Percentiles rank a stretch among this genome's conserved stretches.
These are phyloP conservation scores for Asterophora parasitica DNA, from an alignment of 768 basidiomycete species.

Conservation along the genomic window DNA sequence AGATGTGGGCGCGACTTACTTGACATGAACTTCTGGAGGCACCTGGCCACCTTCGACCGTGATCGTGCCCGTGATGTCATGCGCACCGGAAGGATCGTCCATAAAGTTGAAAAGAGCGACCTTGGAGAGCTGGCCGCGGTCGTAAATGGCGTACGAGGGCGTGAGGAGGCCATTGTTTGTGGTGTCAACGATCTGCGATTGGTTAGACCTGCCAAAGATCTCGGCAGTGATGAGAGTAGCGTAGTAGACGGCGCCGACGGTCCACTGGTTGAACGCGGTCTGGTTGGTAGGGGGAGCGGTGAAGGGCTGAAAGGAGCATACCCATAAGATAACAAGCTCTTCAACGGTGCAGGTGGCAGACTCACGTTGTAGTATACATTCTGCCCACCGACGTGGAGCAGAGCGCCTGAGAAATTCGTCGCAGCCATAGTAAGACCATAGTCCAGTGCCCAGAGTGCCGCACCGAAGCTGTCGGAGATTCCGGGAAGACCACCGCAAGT, in stretches of 20 bases:
- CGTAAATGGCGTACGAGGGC: slow-evolving; percentile 72
- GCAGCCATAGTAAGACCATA: slow-evolving; percentile 61
- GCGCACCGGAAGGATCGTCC: slow-evolving; percentile 52
- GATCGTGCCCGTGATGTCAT: slow-evolving; percentile 49
- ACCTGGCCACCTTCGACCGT: slow-evolving; percentile 40
- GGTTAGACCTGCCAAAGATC: slow-evolving; percentile 57
- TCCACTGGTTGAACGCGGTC: slow-evolving; percentile 60
- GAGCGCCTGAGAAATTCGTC: slow-evolving; percentile 48
- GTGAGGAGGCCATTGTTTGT: slow-evolving; percentile 47
- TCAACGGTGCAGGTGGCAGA: slow-evolving; percentile 10
- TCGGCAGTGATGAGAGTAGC: slow-evolving; percentile 68
- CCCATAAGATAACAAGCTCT: slow-evolving; percentile 21
- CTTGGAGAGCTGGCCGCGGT: slow-evolving; percentile 55
- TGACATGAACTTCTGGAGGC: slow-evolving; percentile 50
- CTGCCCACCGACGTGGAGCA: slow-evolving; percentile 63
- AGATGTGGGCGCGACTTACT: slow-evolving; percentile 29
- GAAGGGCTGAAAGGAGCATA: slow-evolving; percentile 45
- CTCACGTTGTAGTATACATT: slow-evolving; percentile 64
- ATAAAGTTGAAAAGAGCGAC: slow-evolving; percentile 74
- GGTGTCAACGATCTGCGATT: slow-evolving; percentile 66
- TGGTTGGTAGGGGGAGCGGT: slow-evolving; percentile 57
- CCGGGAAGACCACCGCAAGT: slow-evolving; percentile 68
- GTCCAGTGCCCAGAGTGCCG: slow-evolving; percentile 63
- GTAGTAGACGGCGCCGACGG: slow-evolving; percentile 71
- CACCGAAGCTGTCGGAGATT: slow-evolving; percentile 57